Evolutionary conservation across 495 filamentous ascomycete species (phyloP).

Genomic region (Aspergillus mulundensis): DNA sequence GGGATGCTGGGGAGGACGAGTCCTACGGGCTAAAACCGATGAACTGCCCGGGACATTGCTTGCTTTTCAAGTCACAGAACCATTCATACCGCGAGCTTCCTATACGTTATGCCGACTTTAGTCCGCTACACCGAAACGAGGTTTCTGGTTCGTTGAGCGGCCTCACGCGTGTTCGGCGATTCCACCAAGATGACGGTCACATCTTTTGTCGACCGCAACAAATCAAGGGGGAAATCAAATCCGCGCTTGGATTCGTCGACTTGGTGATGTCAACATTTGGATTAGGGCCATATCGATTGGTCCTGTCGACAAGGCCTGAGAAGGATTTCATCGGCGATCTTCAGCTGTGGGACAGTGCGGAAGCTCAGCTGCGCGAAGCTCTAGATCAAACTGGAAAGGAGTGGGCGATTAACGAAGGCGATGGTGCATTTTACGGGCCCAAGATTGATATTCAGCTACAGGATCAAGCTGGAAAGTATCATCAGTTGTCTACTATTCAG

Average conservation of each 20-base stretch:
- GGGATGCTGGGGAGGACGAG: constrained; percentile 58
- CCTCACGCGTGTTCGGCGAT: constrained; percentile 82
- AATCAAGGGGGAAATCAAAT: constrained; percentile 73
- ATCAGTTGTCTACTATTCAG: constrained; percentile 90
- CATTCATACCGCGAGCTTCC: constrained; percentile 81
- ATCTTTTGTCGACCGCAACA: constrained; percentile 88
- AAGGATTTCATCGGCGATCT: constrained; percentile 73
- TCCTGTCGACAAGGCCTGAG: constrained; percentile 74
- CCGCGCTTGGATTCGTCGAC: constrained; percentile 74
- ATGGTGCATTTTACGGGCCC: constrained; percentile 92
- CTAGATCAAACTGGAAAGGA: constrained; percentile 59
- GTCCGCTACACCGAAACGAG: constrained; percentile 87
- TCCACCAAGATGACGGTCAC: constrained; percentile 95
- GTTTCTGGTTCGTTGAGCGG: constrained; percentile 80
- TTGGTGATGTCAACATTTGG: constrained; percentile 73
- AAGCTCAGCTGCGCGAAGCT: constrained; percentile 65
- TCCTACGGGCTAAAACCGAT: constrained; percentile 93
- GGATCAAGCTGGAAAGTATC: constrained; percentile 81
- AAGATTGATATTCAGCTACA: constrained; percentile 89
- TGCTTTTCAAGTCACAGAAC: constrained; percentile 71
- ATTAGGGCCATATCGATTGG: constrained; percentile 68
- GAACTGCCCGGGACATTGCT: constrained; percentile 94
- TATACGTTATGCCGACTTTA: constrained; percentile 90
- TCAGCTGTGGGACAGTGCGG: constrained; percentile 80
- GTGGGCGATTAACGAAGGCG: constrained; percentile 73